Evolutionary conservation across 371 early-diverging fungal genomes (phyloP).

Genomic region (Apophysomyces trapeziformis): DNA sequence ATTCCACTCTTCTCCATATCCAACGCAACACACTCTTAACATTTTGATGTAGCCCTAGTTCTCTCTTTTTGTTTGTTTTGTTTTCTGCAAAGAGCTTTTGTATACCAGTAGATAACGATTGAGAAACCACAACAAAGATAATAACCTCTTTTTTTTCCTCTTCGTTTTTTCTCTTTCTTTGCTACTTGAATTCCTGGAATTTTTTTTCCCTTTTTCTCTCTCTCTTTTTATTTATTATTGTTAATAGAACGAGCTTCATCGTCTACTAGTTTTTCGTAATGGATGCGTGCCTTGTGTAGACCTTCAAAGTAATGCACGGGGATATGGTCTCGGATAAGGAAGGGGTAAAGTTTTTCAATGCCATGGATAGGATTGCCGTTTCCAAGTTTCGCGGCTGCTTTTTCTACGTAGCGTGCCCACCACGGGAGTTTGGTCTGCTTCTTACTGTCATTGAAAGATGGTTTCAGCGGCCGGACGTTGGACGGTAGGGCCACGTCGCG

Average conservation of each 20-base stretch:
- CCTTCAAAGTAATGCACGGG: constrained; percentile 22
- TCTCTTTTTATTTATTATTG: not conserved
- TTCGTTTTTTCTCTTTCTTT: not conserved
- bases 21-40: constrained; percentile 5
- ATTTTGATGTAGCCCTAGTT: constrained; percentile 9
- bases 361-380: constrained; percentile 17
- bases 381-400: not conserved
- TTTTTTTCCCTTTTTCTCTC: not conserved
- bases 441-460: not conserved
- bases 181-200: not conserved
- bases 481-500: not conserved
- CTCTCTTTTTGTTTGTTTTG: constrained; percentile 10
- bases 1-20: constrained; percentile 12
- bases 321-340: constrained; percentile 25
- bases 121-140: constrained; percentile 6
- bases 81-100: constrained; percentile 3
- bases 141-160: not conserved
- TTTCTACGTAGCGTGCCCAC: constrained; percentile 6
- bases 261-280: not conserved
- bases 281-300: constrained; percentile 4
- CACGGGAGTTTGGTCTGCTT: not conserved
- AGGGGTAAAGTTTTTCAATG: constrained; percentile 20
- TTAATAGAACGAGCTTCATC: not conserved
- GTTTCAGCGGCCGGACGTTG: not conserved
- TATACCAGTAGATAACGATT: constrained; percentile 11